A percentile compares a stretch with the other conserved stretches of the same genome.
Conservation (phyloP, 129 eudicot species). For the Saposhnikovia divaricata region DNA sequence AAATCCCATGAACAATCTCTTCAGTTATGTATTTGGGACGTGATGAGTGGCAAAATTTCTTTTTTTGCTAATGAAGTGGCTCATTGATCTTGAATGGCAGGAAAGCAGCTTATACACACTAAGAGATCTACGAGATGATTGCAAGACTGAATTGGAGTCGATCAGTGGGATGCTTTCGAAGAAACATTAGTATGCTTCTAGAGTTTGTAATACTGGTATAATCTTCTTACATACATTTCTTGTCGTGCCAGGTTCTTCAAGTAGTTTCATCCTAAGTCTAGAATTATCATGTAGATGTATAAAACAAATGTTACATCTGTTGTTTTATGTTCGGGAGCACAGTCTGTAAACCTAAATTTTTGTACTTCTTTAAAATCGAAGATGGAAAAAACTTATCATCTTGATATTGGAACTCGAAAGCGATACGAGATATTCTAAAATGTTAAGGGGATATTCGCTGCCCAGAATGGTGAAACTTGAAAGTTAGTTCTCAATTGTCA, state of each 20-base stretch:
- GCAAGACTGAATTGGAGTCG: slow-evolving; percentile 45
- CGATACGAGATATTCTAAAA: too few relatives aligned
- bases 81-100: slow-evolving; percentile 33
- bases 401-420: too few relatives aligned
- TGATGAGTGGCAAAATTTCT: not conserved
- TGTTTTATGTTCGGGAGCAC: not conserved
- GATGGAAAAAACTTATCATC: not conserved
- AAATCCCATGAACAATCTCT: too few relatives aligned
- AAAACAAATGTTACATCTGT: not conserved
- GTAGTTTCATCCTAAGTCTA: not conserved
- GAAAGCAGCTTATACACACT: slow-evolving; percentile 47
- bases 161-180: slow-evolving; percentile 16
- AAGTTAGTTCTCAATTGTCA: too few relatives aligned
- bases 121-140: slow-evolving; percentile 47
- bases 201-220: not conserved
- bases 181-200: slow-evolving; percentile 17
- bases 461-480: too few relatives aligned
- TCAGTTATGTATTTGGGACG: not conserved
- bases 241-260: not conserved
- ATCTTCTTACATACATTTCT: not conserved
- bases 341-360: too few relatives aligned
- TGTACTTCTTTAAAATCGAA: too few relatives aligned
- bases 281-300: not conserved
- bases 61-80: not conserved
- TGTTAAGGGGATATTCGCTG: too few relatives aligned